Evolutionary conservation across 768 basidiomycete genomes (phyloP).

Genomic region (Tulasnella sp.): DNA sequence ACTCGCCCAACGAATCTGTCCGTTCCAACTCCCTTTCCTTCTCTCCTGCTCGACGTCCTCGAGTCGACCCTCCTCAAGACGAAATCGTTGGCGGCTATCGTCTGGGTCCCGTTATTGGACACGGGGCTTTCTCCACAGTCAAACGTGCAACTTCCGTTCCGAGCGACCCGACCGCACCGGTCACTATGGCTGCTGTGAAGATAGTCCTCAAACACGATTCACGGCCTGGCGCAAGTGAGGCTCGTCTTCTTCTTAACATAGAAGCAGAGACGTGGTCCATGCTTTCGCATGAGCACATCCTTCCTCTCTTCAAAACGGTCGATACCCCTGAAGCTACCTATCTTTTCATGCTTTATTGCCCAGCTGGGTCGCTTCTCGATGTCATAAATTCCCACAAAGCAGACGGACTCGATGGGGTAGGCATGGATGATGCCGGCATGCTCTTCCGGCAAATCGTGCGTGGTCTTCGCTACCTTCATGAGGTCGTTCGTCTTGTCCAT

Average conservation of each 20-base stretch:
- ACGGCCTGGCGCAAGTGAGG: conserved; percentile 31
- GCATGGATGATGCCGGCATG: conserved; percentile 67
- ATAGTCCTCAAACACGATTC: conserved; percentile 44
- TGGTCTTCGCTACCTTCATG: conserved; percentile 73
- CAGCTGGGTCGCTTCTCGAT: conserved; percentile 74
- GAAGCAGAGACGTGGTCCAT: conserved; percentile 64
- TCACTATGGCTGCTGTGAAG: conserved; percentile 55
- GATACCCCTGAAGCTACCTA: conserved; percentile 55
- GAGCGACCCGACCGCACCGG: conserved; percentile 32
- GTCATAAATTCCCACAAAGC: conserved; percentile 45
- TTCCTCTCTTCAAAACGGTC: conserved; percentile 61
- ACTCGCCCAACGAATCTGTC: not conserved
- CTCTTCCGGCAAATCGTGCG: conserved; percentile 79
- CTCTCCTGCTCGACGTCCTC: conserved; percentile 45
- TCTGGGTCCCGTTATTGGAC: conserved; percentile 62
- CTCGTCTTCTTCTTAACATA: conserved; percentile 47
- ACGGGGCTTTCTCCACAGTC: conserved; percentile 74
- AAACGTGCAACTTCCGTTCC: conserved; percentile 49
- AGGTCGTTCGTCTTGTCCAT: conserved; percentile 65
- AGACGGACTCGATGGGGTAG: conserved; percentile 52
- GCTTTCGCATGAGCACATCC: conserved; percentile 72
- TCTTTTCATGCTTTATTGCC: conserved; percentile 73
- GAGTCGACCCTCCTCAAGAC: conserved; percentile 35
- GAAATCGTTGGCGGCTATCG: conserved; percentile 56
- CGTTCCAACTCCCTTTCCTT: conserved; percentile 54